phyloP scores from a whole-genome alignment of 2,329 filamentous ascomycete species.

The Exophiala viscosa region DNA sequence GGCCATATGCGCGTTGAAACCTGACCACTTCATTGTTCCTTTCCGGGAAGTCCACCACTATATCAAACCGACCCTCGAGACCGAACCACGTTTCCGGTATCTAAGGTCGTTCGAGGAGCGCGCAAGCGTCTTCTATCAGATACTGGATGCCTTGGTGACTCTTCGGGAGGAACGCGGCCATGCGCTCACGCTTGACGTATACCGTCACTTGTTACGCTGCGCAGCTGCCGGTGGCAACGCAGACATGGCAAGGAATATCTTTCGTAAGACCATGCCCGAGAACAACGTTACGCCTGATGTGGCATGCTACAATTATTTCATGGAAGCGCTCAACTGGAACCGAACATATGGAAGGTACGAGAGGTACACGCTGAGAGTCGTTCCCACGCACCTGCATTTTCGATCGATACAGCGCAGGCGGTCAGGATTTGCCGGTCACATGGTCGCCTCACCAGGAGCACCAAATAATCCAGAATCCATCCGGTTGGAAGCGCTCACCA shows the following conservation, averaged over 20 bases:
- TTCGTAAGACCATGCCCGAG: conserved; percentile 41
- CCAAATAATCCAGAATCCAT: conserved; percentile 15
- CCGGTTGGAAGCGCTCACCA: conserved; percentile 31
- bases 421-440: conserved; percentile 26
- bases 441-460: conserved; percentile 18
- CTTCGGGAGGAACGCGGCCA: conserved; percentile 37
- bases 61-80: conserved; percentile 47
- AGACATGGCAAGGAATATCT: conserved; percentile 43
- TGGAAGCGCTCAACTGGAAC: conserved; percentile 51
- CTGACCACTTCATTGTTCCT: conserved; percentile 48
- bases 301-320: conserved; percentile 54
- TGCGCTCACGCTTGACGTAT: conserved; percentile 45
- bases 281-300: conserved; percentile 43
- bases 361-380: conserved; percentile 38
- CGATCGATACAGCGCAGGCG: conserved; percentile 24
- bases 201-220: conserved; percentile 51
- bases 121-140: conserved; percentile 39
- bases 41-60: conserved; percentile 47
- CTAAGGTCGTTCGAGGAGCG: conserved; percentile 37
- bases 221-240: conserved; percentile 48
- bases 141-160: conserved; percentile 38
- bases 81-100: conserved; percentile 34
- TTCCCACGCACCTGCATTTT: conserved; percentile 27
- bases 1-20: conserved; percentile 60
- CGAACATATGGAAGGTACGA: conserved; percentile 38